These are phyloP conservation scores for Pythium grandisporangium DNA, from an alignment of 352 stramenopile species.

Conservation along the genomic window DNA sequence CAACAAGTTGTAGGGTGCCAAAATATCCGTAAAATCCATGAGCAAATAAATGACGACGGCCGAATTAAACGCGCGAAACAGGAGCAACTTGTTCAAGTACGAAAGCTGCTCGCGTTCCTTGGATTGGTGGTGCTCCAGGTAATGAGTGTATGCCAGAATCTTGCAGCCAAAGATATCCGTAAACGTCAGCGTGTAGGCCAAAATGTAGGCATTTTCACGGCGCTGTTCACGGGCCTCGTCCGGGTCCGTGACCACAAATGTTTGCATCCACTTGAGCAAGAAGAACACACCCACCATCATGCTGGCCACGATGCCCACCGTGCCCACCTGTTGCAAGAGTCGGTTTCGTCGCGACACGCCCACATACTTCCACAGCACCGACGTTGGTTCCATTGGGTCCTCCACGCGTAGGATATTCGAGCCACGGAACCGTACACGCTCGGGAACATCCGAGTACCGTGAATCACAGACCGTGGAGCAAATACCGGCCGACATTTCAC, in stretches of 20 bases:
- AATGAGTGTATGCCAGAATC: constrained; percentile 42
- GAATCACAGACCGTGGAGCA: constrained; percentile 35
- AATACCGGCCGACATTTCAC: constrained; percentile 35
- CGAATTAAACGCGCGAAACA: constrained; percentile 66
- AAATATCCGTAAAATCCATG: constrained; percentile 60
- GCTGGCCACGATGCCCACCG: constrained; percentile 25
- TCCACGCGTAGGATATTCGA: constrained; percentile 62
- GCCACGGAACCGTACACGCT: constrained; percentile 48
- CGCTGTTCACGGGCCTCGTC: constrained; percentile 15
- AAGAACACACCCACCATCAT: constrained; percentile 53
- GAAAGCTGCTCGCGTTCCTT: constrained; percentile 64
- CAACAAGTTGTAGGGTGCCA: constrained; percentile 54
- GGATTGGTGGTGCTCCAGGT: constrained; percentile 48
- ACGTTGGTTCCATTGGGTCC: constrained; percentile 51
- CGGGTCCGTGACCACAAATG: constrained; percentile 19
- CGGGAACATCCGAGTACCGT: constrained; percentile 14
- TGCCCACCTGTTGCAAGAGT: constrained; percentile 36
- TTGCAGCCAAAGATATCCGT: constrained; percentile 60
- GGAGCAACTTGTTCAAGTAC: constrained; percentile 70
- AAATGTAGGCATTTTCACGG: constrained; percentile 33
- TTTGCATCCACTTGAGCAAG: constrained; percentile 29
- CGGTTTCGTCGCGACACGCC: constrained; percentile 25
- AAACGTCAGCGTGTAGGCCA: constrained; percentile 37
- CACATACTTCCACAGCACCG: constrained; percentile 63
- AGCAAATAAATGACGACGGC: constrained; percentile 70